Base-by-base conservation (phyloP, 192 early-diverging fungal genomes). In the Coemansia sp. region DNA sequence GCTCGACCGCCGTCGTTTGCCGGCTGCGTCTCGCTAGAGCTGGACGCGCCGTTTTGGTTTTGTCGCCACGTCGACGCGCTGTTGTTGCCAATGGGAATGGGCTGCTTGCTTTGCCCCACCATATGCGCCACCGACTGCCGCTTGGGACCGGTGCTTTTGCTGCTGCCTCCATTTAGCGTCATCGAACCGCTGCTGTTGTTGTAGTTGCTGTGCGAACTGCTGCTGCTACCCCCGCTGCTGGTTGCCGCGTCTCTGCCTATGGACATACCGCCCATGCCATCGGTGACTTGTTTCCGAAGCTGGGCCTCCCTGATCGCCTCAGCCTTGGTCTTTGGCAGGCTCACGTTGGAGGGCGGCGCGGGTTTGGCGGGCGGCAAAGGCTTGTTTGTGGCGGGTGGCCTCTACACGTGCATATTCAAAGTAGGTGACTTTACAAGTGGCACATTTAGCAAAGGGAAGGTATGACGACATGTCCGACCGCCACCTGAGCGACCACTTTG, bases 251-350 rank as follows among this genome's bases (percentile, higher is more conserved):
- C 58, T 34, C 71, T 71, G 66, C 64, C 63, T 24, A 83, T 71
- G 24, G 73, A 62, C 80, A 82, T 82, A 34, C 65, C 68, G 64
- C 78, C 78, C n/a, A 81, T 72, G 55, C 78, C 74, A 22, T 81
- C 74, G 38, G 74, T 72, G 20, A 81, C 59, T 62, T 83, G 73
- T 58, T 75, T 65, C 55, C 81, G 76, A 53, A 78, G 62, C 76
- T 83, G 81, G 8, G 76, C 81, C 73, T 83, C 81, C 61, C 74
- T 76, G 41, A 83, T 74, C 4, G 76, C 81, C 44, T 75, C 72
- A 37, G 81, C 73, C 64, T 75, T 74, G 45, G 73, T 72, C 56
- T 68, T 75, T 37, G 81, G 81, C 41, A 83, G 41, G 30, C 45
- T 72, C 55, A 83, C 67, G 67, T 83, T 79, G 40, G 70, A 20